A percentile compares a stretch with the other conserved stretches of the same genome.
These are phyloP conservation scores for Hyaloperonospora arabidopsidis DNA, from an alignment of 352 stramenopile species.

Conservation along the genomic window DNA sequence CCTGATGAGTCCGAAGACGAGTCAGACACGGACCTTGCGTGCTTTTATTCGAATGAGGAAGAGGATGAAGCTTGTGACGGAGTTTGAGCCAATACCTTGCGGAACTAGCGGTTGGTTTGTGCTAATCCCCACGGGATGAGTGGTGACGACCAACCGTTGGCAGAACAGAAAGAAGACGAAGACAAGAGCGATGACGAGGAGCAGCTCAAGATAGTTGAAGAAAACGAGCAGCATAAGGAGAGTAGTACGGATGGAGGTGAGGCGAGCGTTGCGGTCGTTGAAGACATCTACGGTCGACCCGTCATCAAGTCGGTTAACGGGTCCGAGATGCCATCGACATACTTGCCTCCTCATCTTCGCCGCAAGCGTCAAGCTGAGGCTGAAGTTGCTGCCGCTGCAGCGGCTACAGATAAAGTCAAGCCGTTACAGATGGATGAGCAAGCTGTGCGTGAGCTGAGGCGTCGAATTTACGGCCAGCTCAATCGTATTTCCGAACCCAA, in stretches of 20 bases:
- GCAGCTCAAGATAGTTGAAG: slow-evolving; percentile 22
- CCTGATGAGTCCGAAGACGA: slow-evolving; percentile 77
- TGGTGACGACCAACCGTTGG: slow-evolving; percentile 16
- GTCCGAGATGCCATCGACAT: slow-evolving; percentile 47
- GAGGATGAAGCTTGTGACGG: slow-evolving; percentile 34
- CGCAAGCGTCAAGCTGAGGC: slow-evolving; percentile 49
- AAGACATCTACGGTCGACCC: slow-evolving; percentile 80
- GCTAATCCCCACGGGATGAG: slow-evolving; percentile 6
- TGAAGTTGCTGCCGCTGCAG: slow-evolving; percentile 26
- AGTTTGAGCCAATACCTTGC: slow-evolving; percentile 44
- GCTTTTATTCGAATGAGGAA: slow-evolving; percentile 62
- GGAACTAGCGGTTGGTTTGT: slow-evolving; percentile 36
- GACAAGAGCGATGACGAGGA: slow-evolving; percentile 15
- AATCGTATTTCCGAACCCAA: slow-evolving; percentile 89
- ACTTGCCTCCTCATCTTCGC: slow-evolving; percentile 83
- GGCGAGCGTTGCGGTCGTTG: slow-evolving; percentile 39
- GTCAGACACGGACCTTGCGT: slow-evolving; percentile 51
- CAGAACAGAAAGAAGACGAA: slow-evolving; percentile 15
- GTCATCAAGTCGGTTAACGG: slow-evolving; percentile 44
- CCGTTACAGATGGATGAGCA: slow-evolving; percentile 69
- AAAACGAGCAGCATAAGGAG: slow-evolving; percentile 2
- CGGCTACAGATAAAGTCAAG: slow-evolving; percentile 20
- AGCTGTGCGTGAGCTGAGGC: slow-evolving; percentile 54
- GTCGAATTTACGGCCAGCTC: slow-evolving; percentile 82
- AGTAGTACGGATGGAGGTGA: slow-evolving; percentile 25